These are phyloP conservation scores for Cerrena zonata DNA, from an alignment of 1,284 basidiomycete genomes.

Conservation along the genomic window DNA sequence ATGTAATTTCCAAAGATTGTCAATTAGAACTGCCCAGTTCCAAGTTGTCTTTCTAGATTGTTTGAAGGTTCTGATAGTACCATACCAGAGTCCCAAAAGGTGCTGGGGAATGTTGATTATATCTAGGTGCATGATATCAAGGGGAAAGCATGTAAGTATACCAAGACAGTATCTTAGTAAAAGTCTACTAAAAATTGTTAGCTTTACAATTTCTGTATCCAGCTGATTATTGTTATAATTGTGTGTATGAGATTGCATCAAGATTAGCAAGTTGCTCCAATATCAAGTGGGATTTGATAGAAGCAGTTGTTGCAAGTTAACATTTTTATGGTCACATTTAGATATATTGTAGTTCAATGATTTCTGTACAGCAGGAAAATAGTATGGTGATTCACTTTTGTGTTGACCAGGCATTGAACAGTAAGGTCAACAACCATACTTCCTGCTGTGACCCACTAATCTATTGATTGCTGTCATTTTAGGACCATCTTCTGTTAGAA, in stretches of 20 bases:
- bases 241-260: constrained; percentile 8
- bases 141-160: constrained; percentile 15
- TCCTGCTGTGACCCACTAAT: constrained; percentile 29
- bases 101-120: constrained; percentile 27
- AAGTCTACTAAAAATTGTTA: constrained; percentile 14
- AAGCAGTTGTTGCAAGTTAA: not conserved
- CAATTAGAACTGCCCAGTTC: constrained; percentile 31
- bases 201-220: constrained; percentile 18
- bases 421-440: constrained; percentile 27
- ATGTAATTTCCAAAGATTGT: constrained; percentile 31
- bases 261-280: not conserved
- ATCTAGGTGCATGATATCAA: constrained; percentile 27
- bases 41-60: constrained; percentile 23
- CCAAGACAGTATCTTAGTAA: constrained; percentile 5
- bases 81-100: constrained; percentile 21
- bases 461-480: constrained; percentile 27
- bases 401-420: constrained; percentile 30
- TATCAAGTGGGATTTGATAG: not conserved
- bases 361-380: constrained; percentile 23
- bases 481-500: constrained; percentile 18
- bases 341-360: not conserved
- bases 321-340: not conserved
- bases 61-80: constrained; percentile 21
- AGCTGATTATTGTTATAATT: constrained; percentile 13
- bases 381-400: constrained; percentile 24